These are phyloP conservation scores for Salix brachista DNA, from an alignment of 345 rosid species.

Conservation along the genomic window DNA sequence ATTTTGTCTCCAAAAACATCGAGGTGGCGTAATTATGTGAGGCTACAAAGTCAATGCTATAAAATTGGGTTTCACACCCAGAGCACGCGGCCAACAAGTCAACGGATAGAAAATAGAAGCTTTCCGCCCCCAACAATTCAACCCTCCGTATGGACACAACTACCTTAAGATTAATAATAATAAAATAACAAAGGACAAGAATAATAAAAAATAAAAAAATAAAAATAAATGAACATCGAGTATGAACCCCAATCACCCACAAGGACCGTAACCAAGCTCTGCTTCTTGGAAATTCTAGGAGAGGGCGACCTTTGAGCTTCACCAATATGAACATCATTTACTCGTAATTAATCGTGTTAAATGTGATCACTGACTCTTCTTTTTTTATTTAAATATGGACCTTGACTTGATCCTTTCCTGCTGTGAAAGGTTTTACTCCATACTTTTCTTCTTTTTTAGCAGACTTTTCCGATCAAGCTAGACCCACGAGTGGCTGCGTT, in stretches of 20 bases:
- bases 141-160: too few relatives aligned
- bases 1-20: too few relatives aligned
- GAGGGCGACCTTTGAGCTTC: background rate
- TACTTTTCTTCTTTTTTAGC: background rate
- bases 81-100: background rate
- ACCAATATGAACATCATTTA: background rate
- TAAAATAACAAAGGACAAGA: background rate
- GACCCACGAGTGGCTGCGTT: background rate
- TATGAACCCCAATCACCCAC: background rate
- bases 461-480: background rate
- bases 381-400: too few relatives aligned
- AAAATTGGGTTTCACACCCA: background rate
- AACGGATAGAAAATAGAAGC: background rate
- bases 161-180: background rate
- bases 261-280: background rate
- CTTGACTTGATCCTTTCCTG: background rate
- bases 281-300: background rate
- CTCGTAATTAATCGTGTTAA: background rate
- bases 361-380: background rate
- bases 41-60: background rate
- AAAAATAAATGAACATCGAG: background rate
- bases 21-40: background rate
- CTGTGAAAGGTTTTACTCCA: background rate
- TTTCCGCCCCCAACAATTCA: too few relatives aligned
- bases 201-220: background rate